Conservation (phyloP, 1,284 basidiomycete genomes). For the Moniliophthora roreri region DNA sequence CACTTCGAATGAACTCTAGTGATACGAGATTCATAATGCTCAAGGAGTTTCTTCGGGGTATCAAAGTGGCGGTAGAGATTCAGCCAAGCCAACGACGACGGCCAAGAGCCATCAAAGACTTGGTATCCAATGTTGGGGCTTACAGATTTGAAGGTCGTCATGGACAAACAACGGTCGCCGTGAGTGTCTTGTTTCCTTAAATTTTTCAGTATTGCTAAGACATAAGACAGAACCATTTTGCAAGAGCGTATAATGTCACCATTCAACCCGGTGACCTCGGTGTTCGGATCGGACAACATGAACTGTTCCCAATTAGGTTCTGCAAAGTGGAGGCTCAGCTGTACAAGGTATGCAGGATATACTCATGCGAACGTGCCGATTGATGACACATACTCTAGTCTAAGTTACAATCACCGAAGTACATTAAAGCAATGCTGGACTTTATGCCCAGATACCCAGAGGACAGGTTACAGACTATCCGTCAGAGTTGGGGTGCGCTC, state of each 20-base stretch:
- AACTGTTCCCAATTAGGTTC: conserved; percentile 27
- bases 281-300: conserved; percentile 26
- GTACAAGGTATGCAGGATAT: conserved; percentile 24
- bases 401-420: conserved; percentile 25
- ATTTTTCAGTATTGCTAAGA: too few relatives aligned
- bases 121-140: conserved; percentile 29
- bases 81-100: conserved; percentile 23
- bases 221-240: conserved; percentile 38
- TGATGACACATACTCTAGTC: conserved; percentile 18
- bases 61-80: conserved; percentile 29
- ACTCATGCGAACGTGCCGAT: background rate
- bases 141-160: conserved; percentile 32
- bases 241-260: conserved; percentile 19
- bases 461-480: conserved; percentile 23
- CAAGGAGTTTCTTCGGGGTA: conserved; percentile 27
- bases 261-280: conserved; percentile 26
- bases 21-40: conserved; percentile 16
- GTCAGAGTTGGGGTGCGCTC: conserved; percentile 28
- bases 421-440: conserved; percentile 27
- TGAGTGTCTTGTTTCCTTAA: too few relatives aligned
- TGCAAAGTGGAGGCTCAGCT: conserved; percentile 29
- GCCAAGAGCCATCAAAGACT: conserved; percentile 27
- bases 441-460: conserved; percentile 28
- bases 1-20: background rate
- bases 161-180: conserved; percentile 27